Evolutionary conservation across 2,329 filamentous ascomycete genomes (phyloP).

Genomic region (Dactylellina parvicollis): DNA sequence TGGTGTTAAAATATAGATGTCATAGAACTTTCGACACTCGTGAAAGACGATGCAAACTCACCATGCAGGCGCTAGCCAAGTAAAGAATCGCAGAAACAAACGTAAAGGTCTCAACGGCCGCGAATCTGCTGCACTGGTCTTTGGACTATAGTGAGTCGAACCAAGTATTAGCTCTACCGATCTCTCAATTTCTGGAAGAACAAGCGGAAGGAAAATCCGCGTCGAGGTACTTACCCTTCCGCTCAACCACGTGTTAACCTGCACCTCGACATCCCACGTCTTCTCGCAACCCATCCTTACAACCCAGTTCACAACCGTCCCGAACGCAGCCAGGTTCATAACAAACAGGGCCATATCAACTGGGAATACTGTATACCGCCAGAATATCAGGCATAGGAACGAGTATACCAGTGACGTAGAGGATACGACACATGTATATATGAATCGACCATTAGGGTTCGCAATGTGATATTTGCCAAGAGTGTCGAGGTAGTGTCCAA

Average conservation of each 20-base stretch:
- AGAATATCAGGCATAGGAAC: constrained; percentile 41
- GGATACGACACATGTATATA: constrained; percentile 36
- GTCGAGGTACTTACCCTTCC: constrained; percentile 38
- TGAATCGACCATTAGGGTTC: constrained; percentile 32
- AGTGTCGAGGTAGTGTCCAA: constrained; percentile 49
- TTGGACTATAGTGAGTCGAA: constrained; percentile 23
- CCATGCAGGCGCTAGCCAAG: constrained; percentile 35
- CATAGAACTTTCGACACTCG: not conserved
- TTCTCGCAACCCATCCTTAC: constrained; percentile 34
- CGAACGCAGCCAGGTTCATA: constrained; percentile 39
- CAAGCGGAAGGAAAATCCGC: not conserved
- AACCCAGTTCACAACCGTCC: constrained; percentile 42
- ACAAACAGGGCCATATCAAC: constrained; percentile 45
- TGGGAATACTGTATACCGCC: constrained; percentile 43
- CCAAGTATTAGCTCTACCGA: not conserved
- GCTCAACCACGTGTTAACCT: constrained; percentile 44
- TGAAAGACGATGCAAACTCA: constrained; percentile 9
- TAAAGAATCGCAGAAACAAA: constrained; percentile 41
- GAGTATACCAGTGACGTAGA: constrained; percentile 38
- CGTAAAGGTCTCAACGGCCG: constrained; percentile 51
- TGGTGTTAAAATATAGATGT: not conserved
- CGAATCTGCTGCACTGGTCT: constrained; percentile 45
- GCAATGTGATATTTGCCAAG: constrained; percentile 20
- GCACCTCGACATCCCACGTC: constrained; percentile 43
- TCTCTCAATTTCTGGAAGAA: not conserved